These are phyloP conservation scores for Termitomyces sp. DNA, from an alignment of 768 basidiomycete genomes.

Conservation along the genomic window DNA sequence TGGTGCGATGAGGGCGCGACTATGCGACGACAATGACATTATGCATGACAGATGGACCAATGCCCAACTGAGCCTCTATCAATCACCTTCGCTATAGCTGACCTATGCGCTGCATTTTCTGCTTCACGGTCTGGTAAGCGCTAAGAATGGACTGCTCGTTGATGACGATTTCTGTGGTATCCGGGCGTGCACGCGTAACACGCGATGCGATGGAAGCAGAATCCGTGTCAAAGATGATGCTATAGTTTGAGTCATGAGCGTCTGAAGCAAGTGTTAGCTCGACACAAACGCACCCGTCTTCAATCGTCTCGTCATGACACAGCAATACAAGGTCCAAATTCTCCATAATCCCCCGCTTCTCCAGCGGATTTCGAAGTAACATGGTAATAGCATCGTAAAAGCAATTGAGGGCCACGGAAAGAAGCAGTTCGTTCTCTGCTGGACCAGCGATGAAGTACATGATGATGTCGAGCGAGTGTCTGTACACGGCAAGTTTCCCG, in stretches of 20 bases:
- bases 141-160: conserved; percentile 96
- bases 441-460: conserved; percentile 89
- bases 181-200: conserved; percentile 87
- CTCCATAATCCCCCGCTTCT: conserved; percentile 92
- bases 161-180: conserved; percentile 94
- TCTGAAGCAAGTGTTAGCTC: background rate
- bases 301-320: conserved; percentile 94
- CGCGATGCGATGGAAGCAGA: conserved; percentile 91
- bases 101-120: conserved; percentile 77
- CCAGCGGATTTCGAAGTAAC: conserved; percentile 85
- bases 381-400: conserved; percentile 83
- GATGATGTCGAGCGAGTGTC: conserved; percentile 91
- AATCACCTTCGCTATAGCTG: conserved; percentile 37
- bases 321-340: conserved; percentile 90
- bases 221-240: conserved; percentile 96
- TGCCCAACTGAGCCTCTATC: background rate
- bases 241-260: conserved; percentile 20
- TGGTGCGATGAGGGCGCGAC: background rate
- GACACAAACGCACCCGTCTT: conserved; percentile 74
- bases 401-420: conserved; percentile 76
- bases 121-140: conserved; percentile 87
- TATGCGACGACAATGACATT: background rate
- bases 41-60: background rate
- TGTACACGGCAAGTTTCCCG: conserved; percentile 87
- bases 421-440: conserved; percentile 93